Evolutionary conservation across 345 rosid genomes (phyloP), one percentile per base, ranked within the genome.

Genomic region (Salix udensis): DNA sequence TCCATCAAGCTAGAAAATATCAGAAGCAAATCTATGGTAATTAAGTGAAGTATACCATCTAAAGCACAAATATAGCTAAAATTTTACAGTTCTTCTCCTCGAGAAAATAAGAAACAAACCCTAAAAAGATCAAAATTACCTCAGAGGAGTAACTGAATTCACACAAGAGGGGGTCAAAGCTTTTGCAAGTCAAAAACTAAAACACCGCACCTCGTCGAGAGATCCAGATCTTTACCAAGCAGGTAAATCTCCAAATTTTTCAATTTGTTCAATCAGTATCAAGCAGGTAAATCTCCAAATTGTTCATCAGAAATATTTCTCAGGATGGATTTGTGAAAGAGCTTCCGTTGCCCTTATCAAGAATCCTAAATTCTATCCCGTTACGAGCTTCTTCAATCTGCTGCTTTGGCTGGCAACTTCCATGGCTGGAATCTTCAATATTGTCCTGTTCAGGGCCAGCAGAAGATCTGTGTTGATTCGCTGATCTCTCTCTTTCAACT

Each of bases 261-360:
- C 37, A 34, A 34, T 72, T 23, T 52, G 50, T 60, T 48, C 68
- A 46, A 46, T 82, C 64, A 18, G 68, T 42, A 37, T 77, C 80
- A 28, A 58, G 42, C 30, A 48, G 77, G 28, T 0, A 58, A 58
- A 58, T 58, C 64, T 58, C 26, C 44, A 75, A 66, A 40, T 30
- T 30, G 50, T 60, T 48, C 68, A 46, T 80, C 64, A 18, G 1
- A 15, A 21, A 15, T 23, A 11, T 23, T 50, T 13, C 7, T 80
- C 68, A 73, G 24, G 76, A 61, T 74, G 74, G 81, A 28, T 71
- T 66, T 37, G 58, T 52, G 68, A 78, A 79, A 28, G 75, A 79
- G 71, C 88, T 82, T 76, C 82, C 82, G 40, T 74, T 79, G 46
- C 92, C 91, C 80, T 86, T 89, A 78, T 89, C 89, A 72, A 89